Evolutionary conservation across 257 asterid species (phyloP), one percentile per base, ranked within the genome.

Genomic region (Leptodermis oblonga): DNA sequence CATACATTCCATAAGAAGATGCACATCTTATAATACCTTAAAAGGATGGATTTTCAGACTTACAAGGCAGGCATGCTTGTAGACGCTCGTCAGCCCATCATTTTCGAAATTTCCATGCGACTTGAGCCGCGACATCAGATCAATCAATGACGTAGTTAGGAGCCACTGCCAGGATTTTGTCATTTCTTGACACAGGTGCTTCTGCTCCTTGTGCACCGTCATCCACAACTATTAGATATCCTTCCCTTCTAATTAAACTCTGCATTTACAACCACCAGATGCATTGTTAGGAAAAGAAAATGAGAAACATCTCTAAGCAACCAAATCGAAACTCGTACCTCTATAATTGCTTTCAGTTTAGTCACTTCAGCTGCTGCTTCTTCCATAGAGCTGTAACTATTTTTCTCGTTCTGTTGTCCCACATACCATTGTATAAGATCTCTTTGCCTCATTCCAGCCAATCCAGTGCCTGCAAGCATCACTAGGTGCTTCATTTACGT

Each of bases 391-490:
- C 73, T 84, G 73, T 91, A 91, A 69, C 51, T 76, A 70, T 85
- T 89, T 78, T 85, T 89, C 83, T 82, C 90, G 49, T 94, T 89
- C 85, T 94, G 99, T 76, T 89, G 96, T 61, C 67, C 76, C 9
- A 91, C 78, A 55, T 86, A 94, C 99, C 99, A 89, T 26, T 89
- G 87, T 67, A 94, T 89, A 65, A 94, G 84, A 69, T 94, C 99
- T 76, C 85, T 84, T 86, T 89, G 99, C 73, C 85, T 82, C 92
- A 94, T 73, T 70, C 99, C 99, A 70, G 95, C 90, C 81, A 93
- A 76, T 6, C 84, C 97, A 26, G 84, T 65, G 72, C 95, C 94
- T 83, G 71, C 36, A 54, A 20, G 17, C 65, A 62, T 64, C 28
- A 46, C 17, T n/a, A 74, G 46, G 34, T 43, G 17, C 55, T 52